phyloP scores from a whole-genome alignment of 2,329 filamentous ascomycete genomes.

The Alternaria sp. region DNA sequence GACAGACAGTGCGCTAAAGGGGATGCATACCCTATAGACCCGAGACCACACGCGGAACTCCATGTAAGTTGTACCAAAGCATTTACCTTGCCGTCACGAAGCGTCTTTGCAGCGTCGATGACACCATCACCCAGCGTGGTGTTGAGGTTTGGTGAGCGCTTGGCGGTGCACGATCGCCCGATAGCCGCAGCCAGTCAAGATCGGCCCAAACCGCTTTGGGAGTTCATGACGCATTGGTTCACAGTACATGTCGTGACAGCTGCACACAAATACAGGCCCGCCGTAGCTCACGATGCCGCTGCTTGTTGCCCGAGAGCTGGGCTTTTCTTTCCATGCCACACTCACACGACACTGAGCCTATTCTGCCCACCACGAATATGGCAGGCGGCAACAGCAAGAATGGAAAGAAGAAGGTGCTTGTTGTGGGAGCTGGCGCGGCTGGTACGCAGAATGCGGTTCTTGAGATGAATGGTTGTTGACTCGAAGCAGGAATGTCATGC shows the following conservation, averaged over 20 bases:
- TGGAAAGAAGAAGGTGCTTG: slow-evolving; percentile 50
- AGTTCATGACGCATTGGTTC: slow-evolving; percentile 46
- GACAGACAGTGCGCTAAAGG: slow-evolving; percentile 31
- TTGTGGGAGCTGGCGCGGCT: slow-evolving; percentile 54
- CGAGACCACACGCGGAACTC: not conserved
- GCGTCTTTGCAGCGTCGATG: slow-evolving; percentile 13
- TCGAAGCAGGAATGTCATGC: slow-evolving; percentile 65
- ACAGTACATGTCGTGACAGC: slow-evolving; percentile 21
- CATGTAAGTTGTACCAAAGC: not conserved
- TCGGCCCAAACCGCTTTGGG: slow-evolving; percentile 36
- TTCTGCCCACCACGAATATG: slow-evolving; percentile 48
- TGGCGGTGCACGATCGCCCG: slow-evolving; percentile 20
- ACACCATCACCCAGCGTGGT: slow-evolving; percentile 19
- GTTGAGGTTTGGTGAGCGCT: slow-evolving; percentile 16
- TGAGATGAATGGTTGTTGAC: not conserved
- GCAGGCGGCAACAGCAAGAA: slow-evolving; percentile 32
- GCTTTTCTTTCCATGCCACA: slow-evolving; percentile 27
- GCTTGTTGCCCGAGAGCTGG: slow-evolving; percentile 8
- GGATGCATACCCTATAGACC: slow-evolving; percentile 25
- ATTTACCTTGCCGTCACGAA: slow-evolving; percentile 22
- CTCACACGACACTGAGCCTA: slow-evolving; percentile 40
- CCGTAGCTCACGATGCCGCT: not conserved
- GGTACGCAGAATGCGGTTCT: slow-evolving; percentile 34
- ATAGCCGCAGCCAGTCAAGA: slow-evolving; percentile 16
- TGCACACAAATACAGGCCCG: slow-evolving; percentile 26